Base-by-base conservation (phyloP, 2,329 filamentous ascomycete species). In the Exophiala viscosa region DNA sequence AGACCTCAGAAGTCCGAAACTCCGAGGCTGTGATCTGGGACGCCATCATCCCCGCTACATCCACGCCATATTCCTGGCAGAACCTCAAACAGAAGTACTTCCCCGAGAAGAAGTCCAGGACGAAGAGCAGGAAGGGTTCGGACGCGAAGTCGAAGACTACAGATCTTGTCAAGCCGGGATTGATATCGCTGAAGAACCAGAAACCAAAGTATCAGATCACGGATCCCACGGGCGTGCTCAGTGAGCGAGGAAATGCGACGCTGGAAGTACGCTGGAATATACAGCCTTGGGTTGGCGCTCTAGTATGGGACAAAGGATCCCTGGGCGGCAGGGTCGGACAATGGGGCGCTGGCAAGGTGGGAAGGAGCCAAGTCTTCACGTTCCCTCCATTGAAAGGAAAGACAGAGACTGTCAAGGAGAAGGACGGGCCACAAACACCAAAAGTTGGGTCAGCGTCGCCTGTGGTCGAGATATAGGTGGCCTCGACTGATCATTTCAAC, bases 151-250 rank as follows among this genome's bases (percentile, higher is more conserved):
- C 53, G 14, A 58, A 54, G 35, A 58, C 52, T 5, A 59, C 47
- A 7, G 53, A 58, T 1, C 50, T 61, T 14, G 54, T 54, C 34
- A 62, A 61, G 6, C 70, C 71, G 1, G 92, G 91, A 28, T 80
- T 87, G 48, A 73, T 97, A 35, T 80, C 82, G 52, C 79, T 97
- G 60, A 83, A 84, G 67, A 91, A 91, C 70, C 89, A 96, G 70
- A 87, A 86, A 67, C 88, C 91, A 2, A 99, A 99, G 73, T 99
- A 99, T 77, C 90, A 96, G 68, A 93, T 99, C 72, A 95, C 91
- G 3, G 90, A 96, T 69, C 88, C 92, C 9, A 81, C 80, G 9
- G 88, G 91, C 56, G 85, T 84, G 69, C 79, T 97, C 60, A 87
- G 88, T 41, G 80, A 86, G 65, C 77, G 83, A 44, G 75, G 80